phyloP scores from a whole-genome alignment of 2,329 filamentous ascomycete species.

The Thielaviopsis musarum region DNA sequence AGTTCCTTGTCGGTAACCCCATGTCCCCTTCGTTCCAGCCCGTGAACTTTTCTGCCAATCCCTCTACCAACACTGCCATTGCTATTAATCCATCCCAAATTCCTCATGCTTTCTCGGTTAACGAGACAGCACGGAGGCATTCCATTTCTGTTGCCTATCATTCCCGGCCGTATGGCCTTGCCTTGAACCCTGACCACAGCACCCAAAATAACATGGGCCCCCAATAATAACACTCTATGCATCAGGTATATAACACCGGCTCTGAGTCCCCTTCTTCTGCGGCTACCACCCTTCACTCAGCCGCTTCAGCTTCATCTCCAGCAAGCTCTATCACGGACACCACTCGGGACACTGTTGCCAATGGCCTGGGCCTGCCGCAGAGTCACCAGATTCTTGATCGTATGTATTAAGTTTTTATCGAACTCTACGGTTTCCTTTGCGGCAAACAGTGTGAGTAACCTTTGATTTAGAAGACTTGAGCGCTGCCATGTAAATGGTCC shows the following conservation, averaged over 20 bases:
- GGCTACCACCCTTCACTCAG: constrained; percentile 39
- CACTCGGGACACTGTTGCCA: constrained; percentile 44
- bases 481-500: background rate
- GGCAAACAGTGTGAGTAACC: constrained; percentile 4
- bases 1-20: constrained; percentile 12
- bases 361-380: constrained; percentile 38
- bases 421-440: background rate
- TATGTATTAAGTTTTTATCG: constrained; percentile 3
- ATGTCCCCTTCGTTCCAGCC: constrained; percentile 7
- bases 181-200: background rate
- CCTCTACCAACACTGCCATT: background rate
- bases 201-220: constrained; percentile 4
- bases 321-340: constrained; percentile 49
- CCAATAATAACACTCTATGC: constrained; percentile 11
- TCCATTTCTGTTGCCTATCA: constrained; percentile 2
- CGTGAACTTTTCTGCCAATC: constrained; percentile 5
- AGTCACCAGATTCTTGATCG: constrained; percentile 18
- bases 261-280: constrained; percentile 61
- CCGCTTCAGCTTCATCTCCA: constrained; percentile 30
- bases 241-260: constrained; percentile 25
- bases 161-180: background rate
- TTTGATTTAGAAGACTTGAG: constrained; percentile 2
- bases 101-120: background rate
- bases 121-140: constrained; percentile 4
- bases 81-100: background rate